Percentiles rank a stretch among this genome's conserved stretches.
Evolutionary conservation across 306 rosid species (phyloP).

Genomic region (Glycine tomentella): DNA sequence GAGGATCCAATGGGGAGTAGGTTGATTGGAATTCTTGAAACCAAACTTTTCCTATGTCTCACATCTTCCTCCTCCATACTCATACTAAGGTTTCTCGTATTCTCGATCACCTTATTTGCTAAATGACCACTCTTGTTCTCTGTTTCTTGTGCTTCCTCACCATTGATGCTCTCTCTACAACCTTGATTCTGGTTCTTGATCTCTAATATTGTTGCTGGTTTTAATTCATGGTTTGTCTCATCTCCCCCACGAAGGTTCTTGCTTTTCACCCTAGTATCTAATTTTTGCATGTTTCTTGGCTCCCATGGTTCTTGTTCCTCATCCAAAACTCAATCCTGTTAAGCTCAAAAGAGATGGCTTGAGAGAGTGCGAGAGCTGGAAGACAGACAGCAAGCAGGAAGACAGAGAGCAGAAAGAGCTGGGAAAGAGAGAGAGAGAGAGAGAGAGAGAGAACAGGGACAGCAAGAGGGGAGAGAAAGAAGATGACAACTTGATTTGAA

Average conservation of each 20-base stretch:
- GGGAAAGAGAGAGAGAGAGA: neutral
- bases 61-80: neutral
- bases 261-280: neutral
- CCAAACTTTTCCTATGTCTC: neutral
- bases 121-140: neutral
- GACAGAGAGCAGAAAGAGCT: neutral
- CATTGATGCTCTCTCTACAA: neutral
- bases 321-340: neutral
- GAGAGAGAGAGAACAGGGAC: neutral
- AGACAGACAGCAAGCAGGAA: neutral
- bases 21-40: neutral
- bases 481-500: too few relatives aligned
- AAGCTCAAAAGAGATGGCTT: neutral
- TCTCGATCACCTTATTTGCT: neutral
- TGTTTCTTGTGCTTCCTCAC: neutral
- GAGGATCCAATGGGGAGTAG: too few relatives aligned
- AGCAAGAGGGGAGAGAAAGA: too few relatives aligned
- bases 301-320: neutral
- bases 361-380: neutral
- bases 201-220: neutral
- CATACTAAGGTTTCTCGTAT: neutral
- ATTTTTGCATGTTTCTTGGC: neutral
- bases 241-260: neutral
- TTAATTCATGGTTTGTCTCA: neutral
- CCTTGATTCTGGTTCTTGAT: neutral